Base-by-base conservation (phyloP, 2,329 filamentous ascomycete species). In the Ambrosiella beaveri region DNA sequence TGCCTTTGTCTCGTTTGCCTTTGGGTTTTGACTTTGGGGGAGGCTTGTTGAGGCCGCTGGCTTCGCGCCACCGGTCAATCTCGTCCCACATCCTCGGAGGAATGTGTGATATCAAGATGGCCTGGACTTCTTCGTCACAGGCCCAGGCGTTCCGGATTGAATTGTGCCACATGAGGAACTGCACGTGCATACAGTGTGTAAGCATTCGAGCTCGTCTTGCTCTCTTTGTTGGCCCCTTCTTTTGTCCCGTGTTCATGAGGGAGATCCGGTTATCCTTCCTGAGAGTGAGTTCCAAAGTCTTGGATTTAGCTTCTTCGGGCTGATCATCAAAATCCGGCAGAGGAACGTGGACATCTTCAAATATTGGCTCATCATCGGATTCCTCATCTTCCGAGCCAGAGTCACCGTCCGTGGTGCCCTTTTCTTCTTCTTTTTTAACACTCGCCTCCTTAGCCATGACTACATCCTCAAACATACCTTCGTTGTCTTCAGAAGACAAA, bases 161-260 rank as follows among this genome's bases (percentile, higher is more conserved):
- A 66, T 97, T 97, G 67, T 97, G 90, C 76, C 85, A 96, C 61
- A 98, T 77, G 13, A 98, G 73, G 56, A 82, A 80, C 67, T 94
- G 83, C 1, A 97, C 89, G 69, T 98, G 93, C 63, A 95, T 76
- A 64, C 87, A 86, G 69, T 98, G 93, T 0, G 88, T 89, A 2
- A 82, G 77, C 39, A 83, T 78, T 35, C 93, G 79, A 58, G 91
- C 85, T 61, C 82, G 79, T 56, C 88, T 81, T 66, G 96, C 88
- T 36, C 85, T 80, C 70, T 95, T 95, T 2, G 86, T 85, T 0
- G 87, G 86, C 0, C 88, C 90, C 66, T 91, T 95, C 69, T 88
- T 95, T 15, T 74, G 73, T 19, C 80, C 80, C 0, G 78, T 73
- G 62, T 83, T 82, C 8, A 76, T 75, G 36, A 85, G 68, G 0